Evolutionary conservation across 345 rosid species (phyloP).

Genomic region (Acer campestre): DNA sequence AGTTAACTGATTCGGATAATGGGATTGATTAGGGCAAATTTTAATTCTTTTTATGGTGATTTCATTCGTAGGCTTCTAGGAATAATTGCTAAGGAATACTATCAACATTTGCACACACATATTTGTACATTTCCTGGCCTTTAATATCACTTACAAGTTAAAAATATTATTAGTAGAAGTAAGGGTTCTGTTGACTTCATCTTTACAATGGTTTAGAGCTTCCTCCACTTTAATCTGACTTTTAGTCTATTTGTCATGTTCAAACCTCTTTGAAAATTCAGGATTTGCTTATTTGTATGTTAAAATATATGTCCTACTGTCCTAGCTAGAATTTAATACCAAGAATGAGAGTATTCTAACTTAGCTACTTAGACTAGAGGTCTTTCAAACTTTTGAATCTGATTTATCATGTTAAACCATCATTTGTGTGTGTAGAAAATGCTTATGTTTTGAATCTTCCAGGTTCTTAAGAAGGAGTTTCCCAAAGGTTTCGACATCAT

Average conservation of each 20-base stretch:
- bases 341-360: constrained; percentile 3
- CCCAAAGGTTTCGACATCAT: constrained; percentile 83
- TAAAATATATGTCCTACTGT: too few relatives aligned
- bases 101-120: not conserved
- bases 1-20: constrained; percentile 3
- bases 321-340: not conserved
- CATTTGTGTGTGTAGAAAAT: not conserved
- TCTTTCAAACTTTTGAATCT: not conserved
- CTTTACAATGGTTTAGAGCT: not conserved
- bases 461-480: constrained; percentile 84
- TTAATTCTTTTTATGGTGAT: not conserved
- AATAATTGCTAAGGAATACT: not conserved
- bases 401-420: not conserved
- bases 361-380: not conserved
- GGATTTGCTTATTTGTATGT: not conserved
- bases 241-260: not conserved
- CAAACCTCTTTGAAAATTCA: constrained; percentile 7
- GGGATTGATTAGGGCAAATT: not conserved
- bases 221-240: not conserved
- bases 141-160: not conserved
- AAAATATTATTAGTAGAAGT: not conserved
- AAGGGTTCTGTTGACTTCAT: not conserved
- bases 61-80: not conserved
- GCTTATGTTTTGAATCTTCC: constrained; percentile 21
- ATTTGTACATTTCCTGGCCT: not conserved